Evolutionary conservation across 2,329 filamentous ascomycete species (phyloP).

Genomic region (Neoascochyta sp.): DNA sequence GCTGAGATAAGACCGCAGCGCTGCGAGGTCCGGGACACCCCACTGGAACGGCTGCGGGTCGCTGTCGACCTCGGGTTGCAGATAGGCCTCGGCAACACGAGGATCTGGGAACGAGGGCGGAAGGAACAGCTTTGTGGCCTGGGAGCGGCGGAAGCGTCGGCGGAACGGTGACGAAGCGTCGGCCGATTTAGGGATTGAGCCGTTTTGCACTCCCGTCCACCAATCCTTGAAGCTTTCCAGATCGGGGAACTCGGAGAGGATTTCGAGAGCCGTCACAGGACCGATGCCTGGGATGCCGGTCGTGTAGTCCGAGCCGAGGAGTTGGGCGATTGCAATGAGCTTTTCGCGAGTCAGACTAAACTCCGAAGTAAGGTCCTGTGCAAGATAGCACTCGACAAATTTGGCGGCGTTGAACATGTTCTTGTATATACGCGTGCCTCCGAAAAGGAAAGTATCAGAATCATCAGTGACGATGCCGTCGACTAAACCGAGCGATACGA

Average conservation of each 20-base stretch:
- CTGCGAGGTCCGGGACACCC: constrained; percentile 91
- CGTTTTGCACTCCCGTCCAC: constrained; percentile 75
- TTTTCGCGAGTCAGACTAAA: constrained; percentile 81
- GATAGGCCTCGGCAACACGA: constrained; percentile 77
- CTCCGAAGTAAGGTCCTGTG: constrained; percentile 79
- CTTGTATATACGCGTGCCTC: constrained; percentile 94
- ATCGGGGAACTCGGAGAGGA: constrained; percentile 80
- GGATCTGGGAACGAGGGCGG: constrained; percentile 73
- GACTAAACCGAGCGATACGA: constrained; percentile 80
- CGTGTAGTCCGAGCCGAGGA: constrained; percentile 92
- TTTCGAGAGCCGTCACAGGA: constrained; percentile 90
- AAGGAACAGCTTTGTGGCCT: constrained; percentile 81
- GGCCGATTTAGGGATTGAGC: constrained; percentile 56
- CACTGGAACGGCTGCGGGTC: constrained; percentile 81
- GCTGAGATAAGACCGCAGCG: constrained; percentile 80
- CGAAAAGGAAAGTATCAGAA: constrained; percentile 94
- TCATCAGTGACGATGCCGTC: constrained; percentile 98
- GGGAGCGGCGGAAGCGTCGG: constrained; percentile 77
- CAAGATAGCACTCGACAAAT: constrained; percentile 92
- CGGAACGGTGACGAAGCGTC: constrained; percentile 64
- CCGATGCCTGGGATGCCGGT: constrained; percentile 88
- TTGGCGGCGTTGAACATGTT: constrained; percentile 99
- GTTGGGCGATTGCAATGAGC: constrained; percentile 83
- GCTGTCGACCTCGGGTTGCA: constrained; percentile 78
- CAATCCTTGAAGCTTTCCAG: constrained; percentile 79